A percentile compares a stretch with the other conserved stretches of the same genome.
Evolutionary conservation across 2,329 filamentous ascomycete species (phyloP).

Genomic region (Penicillium brasilianum): DNA sequence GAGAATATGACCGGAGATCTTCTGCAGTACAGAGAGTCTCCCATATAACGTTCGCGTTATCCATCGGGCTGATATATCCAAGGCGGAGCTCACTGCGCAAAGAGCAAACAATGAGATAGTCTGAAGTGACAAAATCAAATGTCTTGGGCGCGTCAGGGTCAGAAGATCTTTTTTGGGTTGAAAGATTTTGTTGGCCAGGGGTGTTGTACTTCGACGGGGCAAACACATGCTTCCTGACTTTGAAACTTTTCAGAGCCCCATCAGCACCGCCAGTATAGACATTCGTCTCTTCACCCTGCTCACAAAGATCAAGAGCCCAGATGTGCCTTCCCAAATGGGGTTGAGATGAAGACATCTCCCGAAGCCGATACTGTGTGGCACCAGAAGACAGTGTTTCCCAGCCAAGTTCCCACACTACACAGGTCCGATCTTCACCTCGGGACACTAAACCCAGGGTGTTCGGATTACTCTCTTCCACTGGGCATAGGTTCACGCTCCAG

Average conservation of each 20-base stretch:
- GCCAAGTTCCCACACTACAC: conserved; percentile 70
- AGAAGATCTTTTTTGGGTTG: background rate
- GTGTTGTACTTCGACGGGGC: background rate
- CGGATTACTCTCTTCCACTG: conserved; percentile 28
- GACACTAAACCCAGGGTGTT: conserved; percentile 66
- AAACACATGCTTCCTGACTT: conserved; percentile 22
- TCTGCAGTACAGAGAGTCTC: conserved; percentile 36
- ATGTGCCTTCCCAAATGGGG: conserved; percentile 88
- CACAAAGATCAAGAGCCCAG: conserved; percentile 69
- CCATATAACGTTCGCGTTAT: conserved; percentile 29
- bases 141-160: conserved; percentile 30
- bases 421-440: conserved; percentile 82
- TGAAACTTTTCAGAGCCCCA: conserved; percentile 59
- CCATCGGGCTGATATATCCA: conserved; percentile 26
- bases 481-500: conserved; percentile 78
- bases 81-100: conserved; percentile 39
- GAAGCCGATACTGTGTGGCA: conserved; percentile 30
- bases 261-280: conserved; percentile 85
- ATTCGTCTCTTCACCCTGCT: conserved; percentile 41
- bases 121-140: conserved; percentile 43
- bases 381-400: conserved; percentile 36
- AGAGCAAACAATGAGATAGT: conserved; percentile 41
- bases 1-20: conserved; percentile 38
- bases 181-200: background rate
- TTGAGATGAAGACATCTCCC: conserved; percentile 59